These are phyloP conservation scores for Leishmania martiniquensis DNA, from an alignment of 208 protist genomes.

Conservation along the genomic window DNA sequence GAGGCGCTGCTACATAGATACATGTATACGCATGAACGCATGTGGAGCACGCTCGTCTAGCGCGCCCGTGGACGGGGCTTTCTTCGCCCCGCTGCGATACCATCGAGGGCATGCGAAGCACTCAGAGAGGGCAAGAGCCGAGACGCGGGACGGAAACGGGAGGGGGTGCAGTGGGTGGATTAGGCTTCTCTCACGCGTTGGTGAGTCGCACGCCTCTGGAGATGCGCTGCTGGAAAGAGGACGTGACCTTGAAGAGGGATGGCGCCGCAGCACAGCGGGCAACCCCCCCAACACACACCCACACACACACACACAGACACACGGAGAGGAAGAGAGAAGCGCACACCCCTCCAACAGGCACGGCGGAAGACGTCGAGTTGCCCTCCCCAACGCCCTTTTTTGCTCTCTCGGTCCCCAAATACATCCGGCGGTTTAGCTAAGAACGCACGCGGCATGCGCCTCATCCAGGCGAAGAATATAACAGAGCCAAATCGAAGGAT, in stretches of 20 bases:
- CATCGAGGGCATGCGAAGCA: background rate
- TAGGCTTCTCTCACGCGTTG: background rate
- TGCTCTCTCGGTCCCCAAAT: too few species aligned
- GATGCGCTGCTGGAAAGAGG: background rate
- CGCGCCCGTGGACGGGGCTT: background rate
- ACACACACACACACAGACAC: background rate
- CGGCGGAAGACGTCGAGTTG: too few species aligned
- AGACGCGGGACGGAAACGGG: background rate
- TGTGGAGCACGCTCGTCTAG: background rate
- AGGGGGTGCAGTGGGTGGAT: background rate
- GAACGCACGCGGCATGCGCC: too few species aligned
- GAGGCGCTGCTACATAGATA: too few species aligned
- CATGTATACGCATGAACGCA: background rate
- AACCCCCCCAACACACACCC: background rate
- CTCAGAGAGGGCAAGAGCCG: background rate
- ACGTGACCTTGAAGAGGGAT: background rate
- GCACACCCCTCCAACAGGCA: background rate
- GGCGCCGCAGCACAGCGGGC: background rate
- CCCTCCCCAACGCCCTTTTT: too few species aligned
- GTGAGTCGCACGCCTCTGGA: background rate
- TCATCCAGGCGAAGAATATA: too few species aligned
- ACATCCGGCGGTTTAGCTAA: too few species aligned
- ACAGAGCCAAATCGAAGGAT: too few species aligned
- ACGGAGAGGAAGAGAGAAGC: background rate
- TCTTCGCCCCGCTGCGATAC: background rate